phyloP scores from a whole-genome alignment of 352 stramenopile genomes.

The Globisporangium radiosum region DNA sequence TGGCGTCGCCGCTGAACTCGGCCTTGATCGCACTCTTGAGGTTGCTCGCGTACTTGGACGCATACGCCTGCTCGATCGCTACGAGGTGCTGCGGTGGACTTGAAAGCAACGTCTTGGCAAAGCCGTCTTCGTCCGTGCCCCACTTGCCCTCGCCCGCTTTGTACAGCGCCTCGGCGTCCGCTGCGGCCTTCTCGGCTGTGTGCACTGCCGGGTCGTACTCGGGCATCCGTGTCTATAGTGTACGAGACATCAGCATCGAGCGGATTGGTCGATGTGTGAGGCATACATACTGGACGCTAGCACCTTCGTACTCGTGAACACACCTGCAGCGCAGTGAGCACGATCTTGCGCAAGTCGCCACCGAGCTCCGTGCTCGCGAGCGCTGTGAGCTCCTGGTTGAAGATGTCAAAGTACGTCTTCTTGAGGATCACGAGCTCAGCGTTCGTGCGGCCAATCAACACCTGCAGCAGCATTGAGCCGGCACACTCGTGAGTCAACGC shows the following conservation, averaged over 20 bases:
- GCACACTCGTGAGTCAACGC: no score
- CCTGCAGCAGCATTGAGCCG: conserved; percentile 1
- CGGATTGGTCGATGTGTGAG: not conserved
- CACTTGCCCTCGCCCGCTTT: conserved; percentile 75
- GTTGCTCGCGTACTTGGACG: conserved; percentile 50
- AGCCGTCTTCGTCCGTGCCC: conserved; percentile 62
- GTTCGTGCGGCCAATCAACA: conserved; percentile 27
- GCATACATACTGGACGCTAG: no score
- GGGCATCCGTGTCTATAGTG: conserved; percentile 1
- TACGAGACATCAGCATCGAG: conserved; percentile 1
- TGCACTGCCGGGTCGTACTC: conserved; percentile 38
- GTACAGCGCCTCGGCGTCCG: conserved; percentile 60
- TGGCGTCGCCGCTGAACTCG: conserved; percentile 59
- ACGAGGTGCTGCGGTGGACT: conserved; percentile 56
- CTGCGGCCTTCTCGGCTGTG: conserved; percentile 53
- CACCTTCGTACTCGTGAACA: not conserved
- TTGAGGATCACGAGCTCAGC: conserved; percentile 36
- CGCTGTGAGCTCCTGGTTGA: conserved; percentile 31
- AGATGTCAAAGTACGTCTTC: conserved; percentile 38
- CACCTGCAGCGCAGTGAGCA: conserved; percentile 27
- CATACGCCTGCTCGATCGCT: conserved; percentile 52
- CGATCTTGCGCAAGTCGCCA: conserved; percentile 31
- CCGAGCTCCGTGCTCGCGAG: conserved; percentile 29
- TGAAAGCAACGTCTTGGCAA: conserved; percentile 54
- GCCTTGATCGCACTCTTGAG: conserved; percentile 50